Base-by-base conservation (phyloP, 768 basidiomycete genomes). In the Trametes gibbosa region DNA sequence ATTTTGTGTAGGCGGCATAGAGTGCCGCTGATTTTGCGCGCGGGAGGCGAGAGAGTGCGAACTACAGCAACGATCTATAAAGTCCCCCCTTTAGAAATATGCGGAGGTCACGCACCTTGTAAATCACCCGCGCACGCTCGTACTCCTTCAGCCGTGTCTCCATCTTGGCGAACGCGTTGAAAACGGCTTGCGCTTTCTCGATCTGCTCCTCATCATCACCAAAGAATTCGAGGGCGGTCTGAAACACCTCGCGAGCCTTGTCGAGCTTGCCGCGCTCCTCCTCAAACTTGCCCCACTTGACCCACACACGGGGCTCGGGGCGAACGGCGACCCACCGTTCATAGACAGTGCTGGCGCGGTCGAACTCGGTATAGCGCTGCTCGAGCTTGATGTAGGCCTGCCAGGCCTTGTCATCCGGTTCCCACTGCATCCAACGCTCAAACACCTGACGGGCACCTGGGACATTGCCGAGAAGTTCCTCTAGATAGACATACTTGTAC, bases 391-490 rank as follows among this genome's bases (percentile, higher is more conserved):
- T 92, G 74, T 96, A 98, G n/a, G 94, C 93, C 70, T 95, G 92
- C 96, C 96, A 99, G 3, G 96, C 95, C 78, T 98, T 98, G 83
- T 98, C 97, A 67, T 98, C 95, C 0, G 97, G 97, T 71, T 98
- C 97, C 97, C 97, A 98, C 64, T 92, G 84, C 94, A 98, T 96
- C 97, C 97, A 99, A 46, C 97, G 84, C 73, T 99, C 97, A 62
- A 98, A 99, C 55, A 98, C 93, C 70, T 98, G 96, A 9, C 97
- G 86, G 1, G 95, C 95, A 39, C 97, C 97, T 1, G 95, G 85
- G 32, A 99, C 88, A 69, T 99, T 98, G 67, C 95, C 90, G 13
- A 99, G 82, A 2, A 99, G 83, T 71, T 99, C 97, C 70, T 99
- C 97, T 54, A 99, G 84, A 74, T 97, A 98, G 59, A 99, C 96